These are phyloP conservation scores for Teratosphaeria epicoccoides DNA, from an alignment of 2,329 filamentous ascomycete species.

Conservation along the genomic window DNA sequence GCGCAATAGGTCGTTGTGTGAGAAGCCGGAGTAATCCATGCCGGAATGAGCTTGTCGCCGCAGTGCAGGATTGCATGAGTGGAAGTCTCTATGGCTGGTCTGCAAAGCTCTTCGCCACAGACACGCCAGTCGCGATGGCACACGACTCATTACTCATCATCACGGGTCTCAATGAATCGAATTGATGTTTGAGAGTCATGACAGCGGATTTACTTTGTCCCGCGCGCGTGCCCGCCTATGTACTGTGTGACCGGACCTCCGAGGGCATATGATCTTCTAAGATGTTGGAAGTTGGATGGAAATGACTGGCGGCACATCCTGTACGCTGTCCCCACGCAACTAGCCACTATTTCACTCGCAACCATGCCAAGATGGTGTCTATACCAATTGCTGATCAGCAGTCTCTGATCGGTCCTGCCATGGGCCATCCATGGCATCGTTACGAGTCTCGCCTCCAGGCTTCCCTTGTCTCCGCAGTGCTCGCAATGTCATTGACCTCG, in stretches of 20 bases:
- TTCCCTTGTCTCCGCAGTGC: background rate
- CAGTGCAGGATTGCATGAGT: background rate
- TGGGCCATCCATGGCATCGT: slow-evolving; percentile 46
- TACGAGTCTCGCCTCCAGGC: background rate
- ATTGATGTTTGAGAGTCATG: background rate
- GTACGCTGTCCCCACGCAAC: slow-evolving; percentile 54
- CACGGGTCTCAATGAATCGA: background rate
- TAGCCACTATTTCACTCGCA: slow-evolving; percentile 54
- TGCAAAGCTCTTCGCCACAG: background rate
- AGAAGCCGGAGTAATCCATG: slow-evolving; percentile 56
- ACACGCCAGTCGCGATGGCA: background rate
- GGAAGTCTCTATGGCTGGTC: background rate
- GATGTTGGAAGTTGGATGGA: too few relatives aligned
- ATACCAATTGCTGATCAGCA: slow-evolving; percentile 55
- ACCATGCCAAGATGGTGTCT: slow-evolving; percentile 58
- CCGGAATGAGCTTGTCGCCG: background rate
- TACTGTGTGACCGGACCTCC: too few relatives aligned
- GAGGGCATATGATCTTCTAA: too few relatives aligned
- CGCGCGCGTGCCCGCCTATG: background rate
- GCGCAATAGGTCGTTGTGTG: slow-evolving; percentile 55
- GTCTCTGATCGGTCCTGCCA: slow-evolving; percentile 57
- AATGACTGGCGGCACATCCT: slow-evolving; percentile 56
- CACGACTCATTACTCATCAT: background rate
- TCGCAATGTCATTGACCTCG: background rate
- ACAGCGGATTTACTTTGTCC: background rate